Percentiles rank a stretch among this genome's conserved stretches.
phyloP scores from a whole-genome alignment of 2,329 filamentous ascomycete species.

The Canariomyces notabilis region DNA sequence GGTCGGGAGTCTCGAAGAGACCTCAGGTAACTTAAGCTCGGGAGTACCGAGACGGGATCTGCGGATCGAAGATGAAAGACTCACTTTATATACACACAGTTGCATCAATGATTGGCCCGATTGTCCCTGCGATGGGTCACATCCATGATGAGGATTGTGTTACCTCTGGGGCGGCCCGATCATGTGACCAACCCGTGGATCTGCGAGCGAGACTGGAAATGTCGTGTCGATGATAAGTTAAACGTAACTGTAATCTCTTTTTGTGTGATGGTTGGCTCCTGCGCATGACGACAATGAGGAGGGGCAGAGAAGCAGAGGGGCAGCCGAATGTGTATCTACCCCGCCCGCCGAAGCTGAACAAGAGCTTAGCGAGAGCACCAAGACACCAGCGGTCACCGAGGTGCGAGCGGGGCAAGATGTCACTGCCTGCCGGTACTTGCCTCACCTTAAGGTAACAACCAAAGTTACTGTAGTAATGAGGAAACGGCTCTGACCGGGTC shows the following conservation, averaged over 20 bases:
- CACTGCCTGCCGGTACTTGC: too few relatives aligned
- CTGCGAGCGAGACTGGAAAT: too few relatives aligned
- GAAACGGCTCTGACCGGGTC: too few relatives aligned
- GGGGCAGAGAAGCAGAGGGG: constrained; percentile 14
- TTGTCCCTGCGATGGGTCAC: not conserved
- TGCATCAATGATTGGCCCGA: not conserved
- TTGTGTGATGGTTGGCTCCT: constrained; percentile 9
- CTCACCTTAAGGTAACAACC: too few relatives aligned
- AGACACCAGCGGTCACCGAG: too few relatives aligned
- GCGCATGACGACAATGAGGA: constrained; percentile 18
- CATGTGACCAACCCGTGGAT: constrained; percentile 5
- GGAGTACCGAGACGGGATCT: not conserved
- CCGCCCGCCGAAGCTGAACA: constrained; percentile 3
- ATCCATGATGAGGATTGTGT: not conserved
- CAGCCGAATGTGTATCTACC: too few relatives aligned
- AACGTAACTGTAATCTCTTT: too few relatives aligned
- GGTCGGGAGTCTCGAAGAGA: not conserved
- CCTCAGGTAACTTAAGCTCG: not conserved
- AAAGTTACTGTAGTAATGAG: too few relatives aligned
- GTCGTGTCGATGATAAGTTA: too few relatives aligned
- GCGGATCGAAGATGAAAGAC: not conserved
- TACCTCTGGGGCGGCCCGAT: not conserved
- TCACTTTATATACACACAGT: not conserved
- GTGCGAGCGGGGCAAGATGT: too few relatives aligned
- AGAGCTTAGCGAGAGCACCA: not conserved